Evolutionary conservation across 2,329 filamentous ascomycete species (phyloP).

Genomic region (Moelleriella libera): DNA sequence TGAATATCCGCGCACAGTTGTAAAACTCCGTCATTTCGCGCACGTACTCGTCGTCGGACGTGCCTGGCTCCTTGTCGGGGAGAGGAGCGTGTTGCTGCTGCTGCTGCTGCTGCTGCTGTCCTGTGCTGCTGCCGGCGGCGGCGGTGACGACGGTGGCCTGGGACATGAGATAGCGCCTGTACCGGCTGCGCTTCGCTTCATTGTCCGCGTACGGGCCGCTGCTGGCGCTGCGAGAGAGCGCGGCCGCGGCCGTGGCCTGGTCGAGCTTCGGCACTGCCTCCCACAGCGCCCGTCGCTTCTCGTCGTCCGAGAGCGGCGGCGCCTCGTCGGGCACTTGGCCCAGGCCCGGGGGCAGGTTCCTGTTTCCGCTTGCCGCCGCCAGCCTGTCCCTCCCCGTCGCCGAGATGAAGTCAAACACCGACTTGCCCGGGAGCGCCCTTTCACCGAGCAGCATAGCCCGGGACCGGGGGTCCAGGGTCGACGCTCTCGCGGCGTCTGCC

Average conservation of each 20-base stretch:
- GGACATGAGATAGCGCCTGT: conserved; percentile 67
- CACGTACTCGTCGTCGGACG: conserved; percentile 58
- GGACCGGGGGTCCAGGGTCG: conserved; percentile 58
- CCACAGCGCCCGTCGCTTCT: conserved; percentile 43
- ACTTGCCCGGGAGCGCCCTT: conserved; percentile 67
- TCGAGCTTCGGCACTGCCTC: conserved; percentile 50
- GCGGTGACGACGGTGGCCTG: conserved; percentile 29
- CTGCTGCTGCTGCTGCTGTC: conserved; percentile 3
- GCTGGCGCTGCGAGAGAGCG: conserved; percentile 44
- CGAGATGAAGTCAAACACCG: conserved; percentile 86
- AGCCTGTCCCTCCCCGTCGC: conserved; percentile 64
- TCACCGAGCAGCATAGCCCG: conserved; percentile 75
- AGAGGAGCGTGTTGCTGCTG: conserved; percentile 21
- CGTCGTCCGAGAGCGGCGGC: conserved; percentile 43
- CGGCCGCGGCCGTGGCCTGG: conserved; percentile 52
- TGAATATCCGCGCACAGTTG: conserved; percentile 59
- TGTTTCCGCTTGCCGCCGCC: conserved; percentile 59
- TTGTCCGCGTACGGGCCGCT: conserved; percentile 73
- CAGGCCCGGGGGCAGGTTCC: conserved; percentile 61
- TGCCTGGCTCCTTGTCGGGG: conserved; percentile 29
- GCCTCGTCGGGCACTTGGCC: conserved; percentile 59
- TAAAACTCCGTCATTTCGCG: conserved; percentile 68
- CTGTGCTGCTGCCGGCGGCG: too few species aligned
- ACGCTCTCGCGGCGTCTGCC: conserved; percentile 64
- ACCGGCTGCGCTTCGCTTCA: conserved; percentile 63